A percentile compares a stretch with the other conserved stretches of the same genome.
Evolutionary conservation across 176 grass and related monocot species (phyloP).

Genomic region (Zea luxurians): DNA sequence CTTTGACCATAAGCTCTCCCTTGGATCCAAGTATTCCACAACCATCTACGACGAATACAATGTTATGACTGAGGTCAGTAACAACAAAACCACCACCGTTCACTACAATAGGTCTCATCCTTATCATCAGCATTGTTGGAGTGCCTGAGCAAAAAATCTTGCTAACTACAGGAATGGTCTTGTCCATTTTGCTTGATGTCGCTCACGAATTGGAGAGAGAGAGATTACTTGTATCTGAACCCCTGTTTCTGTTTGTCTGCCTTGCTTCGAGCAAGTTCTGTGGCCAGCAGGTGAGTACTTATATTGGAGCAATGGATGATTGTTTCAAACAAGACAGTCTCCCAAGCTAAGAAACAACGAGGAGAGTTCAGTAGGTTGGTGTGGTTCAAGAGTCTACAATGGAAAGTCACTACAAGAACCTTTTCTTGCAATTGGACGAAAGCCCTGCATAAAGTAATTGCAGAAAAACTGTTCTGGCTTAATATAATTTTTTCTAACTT

Average conservation of each 20-base stretch:
- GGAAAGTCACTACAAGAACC: constrained; percentile 33
- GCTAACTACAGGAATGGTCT: constrained; percentile 65
- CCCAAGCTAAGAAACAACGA: constrained; percentile 48
- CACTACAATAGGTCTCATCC: constrained; percentile 58
- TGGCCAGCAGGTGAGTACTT: constrained; percentile 37
- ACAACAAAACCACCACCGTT: constrained; percentile 89
- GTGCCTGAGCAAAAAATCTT: constrained; percentile 74
- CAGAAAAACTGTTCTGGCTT: constrained; percentile 30
- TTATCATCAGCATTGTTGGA: constrained; percentile 55
- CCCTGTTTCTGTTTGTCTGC: constrained; percentile 37
- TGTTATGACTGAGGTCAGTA: constrained; percentile 50
- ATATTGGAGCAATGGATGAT: constrained; percentile 34
- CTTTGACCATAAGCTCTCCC: constrained; percentile 66
- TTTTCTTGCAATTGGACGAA: constrained; percentile 44
- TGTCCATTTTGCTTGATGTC: constrained; percentile 44
- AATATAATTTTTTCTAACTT: constrained; percentile 48
- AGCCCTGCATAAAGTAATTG: constrained; percentile 44
- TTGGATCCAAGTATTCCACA: constrained; percentile 81
- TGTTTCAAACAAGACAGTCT: constrained; percentile 40
- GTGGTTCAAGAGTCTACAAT: constrained; percentile 37
- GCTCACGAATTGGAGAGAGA: constrained; percentile 18
- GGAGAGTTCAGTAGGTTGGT: constrained; percentile 40
- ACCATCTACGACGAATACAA: constrained; percentile 73
- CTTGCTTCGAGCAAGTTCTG: constrained; percentile 36
- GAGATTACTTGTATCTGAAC: constrained; percentile 24